Evolutionary conservation across 495 filamentous ascomycete genomes (phyloP), one percentile per base, ranked within the genome.

Genomic region (Saxophila tyrrhenica): DNA sequence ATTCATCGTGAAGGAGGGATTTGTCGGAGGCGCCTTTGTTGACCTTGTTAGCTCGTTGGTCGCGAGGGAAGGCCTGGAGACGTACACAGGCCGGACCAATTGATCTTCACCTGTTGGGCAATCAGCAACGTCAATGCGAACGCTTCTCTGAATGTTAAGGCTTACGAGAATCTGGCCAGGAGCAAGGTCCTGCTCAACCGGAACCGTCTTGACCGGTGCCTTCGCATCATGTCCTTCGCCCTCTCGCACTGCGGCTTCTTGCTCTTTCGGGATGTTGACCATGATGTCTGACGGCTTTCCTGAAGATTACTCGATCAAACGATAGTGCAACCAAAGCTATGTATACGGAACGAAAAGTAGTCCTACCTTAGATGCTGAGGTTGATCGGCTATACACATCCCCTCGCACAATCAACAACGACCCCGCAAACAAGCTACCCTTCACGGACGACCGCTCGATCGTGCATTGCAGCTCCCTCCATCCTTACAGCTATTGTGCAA

Each of bases 41-140:
- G 9, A 24, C 3, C 10, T 10, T 7, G 39, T 70, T 72, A 74
- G 84, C 83, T 35, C 74, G 71, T 57, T 73, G 66, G 59, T 87
- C 83, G 35, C 35, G 35, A 44, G n/a, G 20, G 44, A 35, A 35
- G 29, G n/a, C n/a, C n/a, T n/a, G n/a, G n/a, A n/a, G 17, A 44
- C 41, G 7, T 44, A n/a, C 45, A 24, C 48, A 50, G 7, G 15
- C 56, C 56, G 25, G 51, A 55, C 58, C 58, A 63, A 46, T 61
- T 61, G 46, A 63, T 63, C 39, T 56, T 60, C 7, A 35, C 29
- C 29, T 35, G 13, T 13, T 35, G 29, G 13, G 5, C 29, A 35
- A 13, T 35, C 29, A 35, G 29, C 13, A 35, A 5, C 29, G 29
- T 5, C 7, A 35, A 35, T 13, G 7, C 5, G 7, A 35, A 35